Base-by-base conservation (phyloP, 768 basidiomycete species). In the Tulasnella sp. region DNA sequence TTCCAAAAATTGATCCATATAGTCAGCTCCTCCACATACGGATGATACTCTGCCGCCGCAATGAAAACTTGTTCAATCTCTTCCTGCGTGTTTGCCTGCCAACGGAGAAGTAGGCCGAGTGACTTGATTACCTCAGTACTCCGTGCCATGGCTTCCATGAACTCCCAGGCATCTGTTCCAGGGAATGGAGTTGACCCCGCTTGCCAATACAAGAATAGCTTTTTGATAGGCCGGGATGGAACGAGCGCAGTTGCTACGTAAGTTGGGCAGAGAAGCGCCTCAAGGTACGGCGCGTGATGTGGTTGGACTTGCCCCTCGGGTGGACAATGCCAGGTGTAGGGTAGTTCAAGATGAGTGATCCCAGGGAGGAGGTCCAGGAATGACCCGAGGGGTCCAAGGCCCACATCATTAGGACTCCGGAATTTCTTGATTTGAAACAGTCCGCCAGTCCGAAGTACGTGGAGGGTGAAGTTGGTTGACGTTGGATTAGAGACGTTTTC, bases 301-400 rank as follows among this genome's bases (percentile, higher is more conserved):
- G 74, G 34, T 48, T 75, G 41, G 20, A 75, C 46, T 5, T 37
- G 41, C n/a, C 24, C 40, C n/a, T n/a, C 40, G 41, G 34, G 16
- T 74, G 7, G 11, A 48, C 40, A 75, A 16, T 4, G 12, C 41
- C 41, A 75, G 31, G 6, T 24, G 74, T 20, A 37, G 0, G 74
- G 74, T 16, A 75, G 41, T 42, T 75, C 74, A 40, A 75, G 74
- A 42, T 40, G 40, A 6, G 74, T 75, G 12, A 75, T 31, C 18
- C 8, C 24, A 24, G 31, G 31, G 24, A 73, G 72, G 24, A n/a
- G 6, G 42, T 73, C 72, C 2, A 73, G 42, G 18, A 73, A 44
- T 8, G 20, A 18, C 24, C 42, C 11, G 72, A 37, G 72, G 11
- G 0, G 18, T 73, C 37, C 6, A 44, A 73, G n/a, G 9, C 24